Percentiles rank a stretch among this genome's conserved stretches.
Evolutionary conservation across 2,329 filamentous ascomycete genomes (phyloP).

Genomic region (Colletotrichum chrysophilum): DNA sequence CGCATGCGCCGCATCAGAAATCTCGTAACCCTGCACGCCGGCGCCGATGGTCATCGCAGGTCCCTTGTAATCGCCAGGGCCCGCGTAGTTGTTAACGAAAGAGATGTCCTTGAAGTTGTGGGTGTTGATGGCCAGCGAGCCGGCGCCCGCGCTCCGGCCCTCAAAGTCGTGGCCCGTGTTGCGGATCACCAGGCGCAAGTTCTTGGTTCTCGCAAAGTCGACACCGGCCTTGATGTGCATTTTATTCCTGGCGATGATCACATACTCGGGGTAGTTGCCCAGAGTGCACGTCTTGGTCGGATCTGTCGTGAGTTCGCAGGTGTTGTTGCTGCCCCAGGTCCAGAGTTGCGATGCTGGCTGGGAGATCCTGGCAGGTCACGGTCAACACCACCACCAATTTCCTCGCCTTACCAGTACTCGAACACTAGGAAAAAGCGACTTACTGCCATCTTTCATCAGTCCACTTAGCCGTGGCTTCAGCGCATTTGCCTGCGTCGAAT

Average conservation of each 20-base stretch:
- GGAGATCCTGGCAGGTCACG: conserved; percentile 26
- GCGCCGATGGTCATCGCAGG: conserved; percentile 58
- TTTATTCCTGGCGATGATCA: conserved; percentile 26
- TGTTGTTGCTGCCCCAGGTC: conserved; percentile 50
- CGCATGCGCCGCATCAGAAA: conserved; percentile 44
- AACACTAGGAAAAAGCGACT: conserved; percentile 20
- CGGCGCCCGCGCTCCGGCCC: conserved; percentile 67
- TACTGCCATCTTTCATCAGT: conserved; percentile 41
- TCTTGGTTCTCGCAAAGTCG: conserved; percentile 36
- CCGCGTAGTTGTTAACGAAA: conserved; percentile 40
- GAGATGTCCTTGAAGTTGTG: conserved; percentile 56
- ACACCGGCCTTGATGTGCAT: conserved; percentile 34
- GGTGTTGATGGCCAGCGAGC: conserved; percentile 61
- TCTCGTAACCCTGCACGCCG: conserved; percentile 54
- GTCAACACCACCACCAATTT: not conserved
- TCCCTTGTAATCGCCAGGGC: conserved; percentile 49
- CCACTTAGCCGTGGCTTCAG: conserved; percentile 34
- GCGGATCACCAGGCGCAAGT: conserved; percentile 58
- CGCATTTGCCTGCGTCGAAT: conserved; percentile 40
- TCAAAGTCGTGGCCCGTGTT: conserved; percentile 64
- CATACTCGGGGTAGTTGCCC: conserved; percentile 43
- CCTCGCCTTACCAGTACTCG: not conserved
- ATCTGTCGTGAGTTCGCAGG: conserved; percentile 39
- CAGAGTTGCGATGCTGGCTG: conserved; percentile 36
- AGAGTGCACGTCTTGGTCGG: conserved; percentile 38